Evolutionary conservation across 2,329 filamentous ascomycete species (phyloP).

Genomic region (Claviceps purpurea): DNA sequence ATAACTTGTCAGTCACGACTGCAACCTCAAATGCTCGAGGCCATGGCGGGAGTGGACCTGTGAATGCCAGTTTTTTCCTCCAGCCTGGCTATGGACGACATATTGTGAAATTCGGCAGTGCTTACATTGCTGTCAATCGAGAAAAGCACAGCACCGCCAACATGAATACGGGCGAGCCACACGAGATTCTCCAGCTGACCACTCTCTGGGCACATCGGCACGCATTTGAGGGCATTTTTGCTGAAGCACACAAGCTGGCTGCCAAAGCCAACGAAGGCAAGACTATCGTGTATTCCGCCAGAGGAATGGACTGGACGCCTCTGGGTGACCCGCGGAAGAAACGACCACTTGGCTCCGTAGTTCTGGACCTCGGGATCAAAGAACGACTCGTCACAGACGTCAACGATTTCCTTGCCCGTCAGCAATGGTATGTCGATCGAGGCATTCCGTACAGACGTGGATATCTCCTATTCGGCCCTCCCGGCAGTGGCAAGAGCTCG

Average conservation of each 20-base stretch:
- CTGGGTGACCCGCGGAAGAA: slow-evolving; percentile 80
- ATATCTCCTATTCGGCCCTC: slow-evolving; percentile 79
- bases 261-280: slow-evolving; percentile 76
- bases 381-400: slow-evolving; percentile 71
- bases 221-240: slow-evolving; percentile 82
- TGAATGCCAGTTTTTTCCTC: slow-evolving; percentile 69
- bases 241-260: slow-evolving; percentile 71
- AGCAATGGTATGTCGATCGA: slow-evolving; percentile 86
- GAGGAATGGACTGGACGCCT: slow-evolving; percentile 71
- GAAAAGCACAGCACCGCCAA: slow-evolving; percentile 78
- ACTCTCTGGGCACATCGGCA: slow-evolving; percentile 81
- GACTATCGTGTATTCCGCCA: slow-evolving; percentile 78
- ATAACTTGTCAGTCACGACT: slow-evolving; percentile 43
- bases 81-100: slow-evolving; percentile 87
- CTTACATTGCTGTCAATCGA: slow-evolving; percentile 76
- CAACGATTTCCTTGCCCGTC: slow-evolving; percentile 63
- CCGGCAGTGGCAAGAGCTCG: slow-evolving; percentile 84
- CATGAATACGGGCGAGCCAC: slow-evolving; percentile 71
- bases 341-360: slow-evolving; percentile 74
- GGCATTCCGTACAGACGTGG: slow-evolving; percentile 86
- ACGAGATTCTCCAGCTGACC: slow-evolving; percentile 87
- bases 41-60: slow-evolving; percentile 47
- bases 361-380: slow-evolving; percentile 72
- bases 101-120: slow-evolving; percentile 71
- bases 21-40: slow-evolving; percentile 48